Base-by-base conservation (phyloP, 139 green algal genomes). In the Edaphochlamys debaryana region DNA sequence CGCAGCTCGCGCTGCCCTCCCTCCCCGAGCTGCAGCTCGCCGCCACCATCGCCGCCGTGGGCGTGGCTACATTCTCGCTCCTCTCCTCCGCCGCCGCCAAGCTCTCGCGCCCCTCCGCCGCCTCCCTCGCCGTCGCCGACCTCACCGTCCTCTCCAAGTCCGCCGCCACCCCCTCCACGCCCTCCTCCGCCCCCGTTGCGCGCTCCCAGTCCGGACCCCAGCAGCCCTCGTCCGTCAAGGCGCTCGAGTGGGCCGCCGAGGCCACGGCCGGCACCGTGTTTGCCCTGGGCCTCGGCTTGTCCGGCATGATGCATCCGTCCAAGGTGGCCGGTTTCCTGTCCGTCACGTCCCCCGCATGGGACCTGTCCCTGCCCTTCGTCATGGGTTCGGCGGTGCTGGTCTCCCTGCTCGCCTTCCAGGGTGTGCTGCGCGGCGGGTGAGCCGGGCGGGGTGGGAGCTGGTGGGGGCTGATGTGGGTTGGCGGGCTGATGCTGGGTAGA, bases 321-420 rank as follows among this genome's bases (percentile, higher is more conserved):
- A 98, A 97, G 87, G 91, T 71, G 40, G 67, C 67, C 0, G 84
- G 69, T 23, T 94, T 94, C 74, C 80, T 95, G 62, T 63, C 69
- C 1, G 75, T 87, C 0, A 34, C 79, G 9, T 45, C 64, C 50
- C 74, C 71, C 1, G 64, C 56, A 23, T 96, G 89, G 79, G 95
- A 98, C 74, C 82, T 85, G 30, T 88, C 82, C 0, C 89, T 98
- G 34, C 73, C 87, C 22, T 92, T 94, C 58, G 93, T 98, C 3
- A 98, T 98, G 94, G 95, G 79, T 19, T 88, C 87, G 11, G 95
- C 94, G 7, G 81, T 97, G 58, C 34, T 91, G 50, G 81, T 96
- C 25, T 84, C 90, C 2, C n/a, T 90, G 25, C 84, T 90, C 15
- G 86, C 73, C n/a, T 90, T 58, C 72, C 69, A 90, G 69, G 64